Conservation (phyloP, 768 basidiomycete species). For the Amanita molliuscula region DNA sequence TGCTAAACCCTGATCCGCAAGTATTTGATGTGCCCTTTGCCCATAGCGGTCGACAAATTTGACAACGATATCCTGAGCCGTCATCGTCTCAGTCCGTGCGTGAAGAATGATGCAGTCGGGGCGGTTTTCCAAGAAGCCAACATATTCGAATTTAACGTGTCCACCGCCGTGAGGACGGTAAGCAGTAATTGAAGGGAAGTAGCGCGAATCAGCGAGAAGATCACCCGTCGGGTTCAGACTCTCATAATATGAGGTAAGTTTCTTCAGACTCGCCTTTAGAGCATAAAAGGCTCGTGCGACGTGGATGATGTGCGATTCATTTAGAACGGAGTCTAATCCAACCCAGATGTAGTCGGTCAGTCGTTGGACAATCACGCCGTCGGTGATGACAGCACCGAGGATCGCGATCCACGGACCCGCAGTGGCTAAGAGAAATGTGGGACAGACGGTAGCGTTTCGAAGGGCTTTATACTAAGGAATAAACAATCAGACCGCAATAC, state of each 20-base stretch:
- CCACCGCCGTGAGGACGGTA: background rate
- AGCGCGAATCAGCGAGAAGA: constrained; percentile 10
- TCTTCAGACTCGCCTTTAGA: constrained; percentile 10
- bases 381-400: constrained; percentile 20
- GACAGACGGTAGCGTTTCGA: constrained; percentile 15
- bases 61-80: constrained; percentile 14
- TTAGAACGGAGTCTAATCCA: constrained; percentile 11
- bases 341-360: constrained; percentile 24
- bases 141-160: constrained; percentile 13
- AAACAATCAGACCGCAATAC: constrained; percentile 6
- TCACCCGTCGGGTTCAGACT: constrained; percentile 2
- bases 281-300: constrained; percentile 16
- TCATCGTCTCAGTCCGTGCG: constrained; percentile 8
- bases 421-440: constrained; percentile 20
- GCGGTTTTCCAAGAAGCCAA: constrained; percentile 10
- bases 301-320: constrained; percentile 11
- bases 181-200: constrained; percentile 14
- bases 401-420: constrained; percentile 23
- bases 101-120: constrained; percentile 14
- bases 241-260: constrained; percentile 14
- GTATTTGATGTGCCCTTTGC: constrained; percentile 8
- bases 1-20: constrained; percentile 7
- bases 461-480: constrained; percentile 6
- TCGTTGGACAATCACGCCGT: constrained; percentile 18
- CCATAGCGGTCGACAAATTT: constrained; percentile 20